Conservation (phyloP, 148 eudicot species). For the Hydrangea macrophylla region DNA sequence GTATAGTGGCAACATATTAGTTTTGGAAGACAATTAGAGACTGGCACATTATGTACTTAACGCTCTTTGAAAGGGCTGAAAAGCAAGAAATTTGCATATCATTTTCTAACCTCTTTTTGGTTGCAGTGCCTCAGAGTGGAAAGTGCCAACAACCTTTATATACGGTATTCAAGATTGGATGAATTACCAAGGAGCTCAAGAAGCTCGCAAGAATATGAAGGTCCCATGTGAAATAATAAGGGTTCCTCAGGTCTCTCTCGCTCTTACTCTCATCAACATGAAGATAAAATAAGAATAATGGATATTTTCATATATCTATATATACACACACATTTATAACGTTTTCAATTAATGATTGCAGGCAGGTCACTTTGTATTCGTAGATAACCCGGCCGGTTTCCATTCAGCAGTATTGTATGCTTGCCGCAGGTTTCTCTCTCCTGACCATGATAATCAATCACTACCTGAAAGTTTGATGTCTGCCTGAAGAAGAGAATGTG, state of each 20-base stretch:
- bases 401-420: slow-evolving; percentile 80
- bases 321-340: too few species aligned
- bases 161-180: slow-evolving; percentile 93
- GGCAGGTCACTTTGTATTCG: slow-evolving; percentile 80
- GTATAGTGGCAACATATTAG: neutral
- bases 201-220: slow-evolving; percentile 82
- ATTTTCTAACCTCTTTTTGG: slow-evolving; percentile 7
- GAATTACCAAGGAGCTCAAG: slow-evolving; percentile 84
- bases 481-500: slow-evolving; percentile 27
- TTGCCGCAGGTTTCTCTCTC: slow-evolving; percentile 68
- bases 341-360: too few species aligned
- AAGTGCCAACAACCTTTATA: slow-evolving; percentile 94
- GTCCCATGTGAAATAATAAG: slow-evolving; percentile 91
- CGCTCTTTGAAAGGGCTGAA: neutral
- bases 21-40: neutral
- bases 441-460: slow-evolving; percentile 39
- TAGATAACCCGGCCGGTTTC: slow-evolving; percentile 69
- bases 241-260: slow-evolving; percentile 77
- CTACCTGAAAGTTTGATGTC: slow-evolving; percentile 68
- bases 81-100: neutral
- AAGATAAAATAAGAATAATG: neutral
- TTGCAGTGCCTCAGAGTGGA: slow-evolving; percentile 92
- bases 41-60: neutral
- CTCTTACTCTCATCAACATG: neutral
- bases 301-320: too few species aligned